Evolutionary conservation across 164 flowering plant species (phyloP).

Genomic region (Umbilicus rupestris): DNA sequence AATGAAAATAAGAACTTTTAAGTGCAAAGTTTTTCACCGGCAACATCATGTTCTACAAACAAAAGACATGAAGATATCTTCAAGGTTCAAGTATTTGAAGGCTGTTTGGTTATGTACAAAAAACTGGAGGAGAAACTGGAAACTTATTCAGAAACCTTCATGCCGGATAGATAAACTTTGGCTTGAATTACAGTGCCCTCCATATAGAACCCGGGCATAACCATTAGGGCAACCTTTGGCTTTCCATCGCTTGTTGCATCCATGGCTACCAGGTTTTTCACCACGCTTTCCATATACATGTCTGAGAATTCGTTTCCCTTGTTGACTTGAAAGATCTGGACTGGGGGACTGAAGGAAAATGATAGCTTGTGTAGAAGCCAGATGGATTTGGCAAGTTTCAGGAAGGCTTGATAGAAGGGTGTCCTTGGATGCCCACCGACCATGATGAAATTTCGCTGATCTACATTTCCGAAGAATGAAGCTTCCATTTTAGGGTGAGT

Average conservation of each 20-base stretch:
- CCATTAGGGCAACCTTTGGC: conserved; percentile 76
- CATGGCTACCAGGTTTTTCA: conserved; percentile 46
- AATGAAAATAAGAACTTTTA: too few species aligned
- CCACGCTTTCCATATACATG: conserved; percentile 85
- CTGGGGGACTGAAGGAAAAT: conserved; percentile 66
- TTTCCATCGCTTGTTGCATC: conserved; percentile 45
- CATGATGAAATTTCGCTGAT: conserved; percentile 64
- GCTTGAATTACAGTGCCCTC: conserved; percentile 68
- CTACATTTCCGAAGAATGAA: conserved; percentile 83
- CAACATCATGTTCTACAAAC: too few species aligned
- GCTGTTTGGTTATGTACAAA: too few species aligned
- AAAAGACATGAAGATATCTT: too few species aligned
- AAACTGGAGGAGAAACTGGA: background rate
- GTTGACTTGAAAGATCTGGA: conserved; percentile 67
- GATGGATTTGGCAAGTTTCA: conserved; percentile 74
- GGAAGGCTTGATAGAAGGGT: conserved; percentile 87
- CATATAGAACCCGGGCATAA: conserved; percentile 87
- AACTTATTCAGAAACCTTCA: conserved; percentile 50
- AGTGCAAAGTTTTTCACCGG: too few species aligned
- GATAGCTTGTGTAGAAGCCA: conserved; percentile 89
- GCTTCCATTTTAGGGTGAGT: conserved; percentile 93
- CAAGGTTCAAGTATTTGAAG: too few species aligned
- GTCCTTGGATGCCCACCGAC: conserved; percentile 96
- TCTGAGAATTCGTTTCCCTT: conserved; percentile 80
- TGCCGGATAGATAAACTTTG: conserved; percentile 72